Conservation (phyloP, 352 stramenopile genomes). For the Globisporangium cederbergense region DNA sequence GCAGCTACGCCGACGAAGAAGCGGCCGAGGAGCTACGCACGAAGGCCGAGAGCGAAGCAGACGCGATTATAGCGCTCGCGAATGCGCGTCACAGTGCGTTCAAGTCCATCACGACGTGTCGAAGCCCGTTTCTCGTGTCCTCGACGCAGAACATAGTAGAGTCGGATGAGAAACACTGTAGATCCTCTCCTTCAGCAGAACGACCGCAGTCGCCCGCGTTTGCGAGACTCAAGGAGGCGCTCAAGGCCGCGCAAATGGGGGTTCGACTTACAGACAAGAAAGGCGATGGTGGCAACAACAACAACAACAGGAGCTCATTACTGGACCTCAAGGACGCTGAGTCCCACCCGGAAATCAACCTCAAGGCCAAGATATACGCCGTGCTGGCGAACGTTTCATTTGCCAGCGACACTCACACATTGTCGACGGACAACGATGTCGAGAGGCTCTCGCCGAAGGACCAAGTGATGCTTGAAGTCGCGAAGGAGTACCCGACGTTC, state of each 20-base stretch:
- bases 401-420: slow-evolving; percentile 21
- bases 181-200: slow-evolving; percentile 7
- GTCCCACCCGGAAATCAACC: slow-evolving; percentile 44
- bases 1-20: slow-evolving; percentile 69
- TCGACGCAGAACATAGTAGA: background rate
- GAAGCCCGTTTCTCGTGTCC: slow-evolving; percentile 37
- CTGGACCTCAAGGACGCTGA: slow-evolving; percentile 32
- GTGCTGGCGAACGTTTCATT: slow-evolving; percentile 67
- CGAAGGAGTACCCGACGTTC: slow-evolving; percentile 71
- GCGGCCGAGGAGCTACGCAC: slow-evolving; percentile 28
- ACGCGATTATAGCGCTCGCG: slow-evolving; percentile 21
- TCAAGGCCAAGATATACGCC: slow-evolving; percentile 72
- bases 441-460: slow-evolving; percentile 37
- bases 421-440: background rate
- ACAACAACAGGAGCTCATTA: slow-evolving; percentile 17
- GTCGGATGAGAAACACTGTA: background rate
- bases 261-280: background rate
- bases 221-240: slow-evolving; percentile 62
- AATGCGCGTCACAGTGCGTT: slow-evolving; percentile 45
- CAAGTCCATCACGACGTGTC: slow-evolving; percentile 46
- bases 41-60: slow-evolving; percentile 4
- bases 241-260: slow-evolving; percentile 43
- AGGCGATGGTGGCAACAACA: slow-evolving; percentile 10
- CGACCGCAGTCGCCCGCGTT: slow-evolving; percentile 62
- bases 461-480: slow-evolving; percentile 65